Evolutionary conservation across 148 eudicot genomes (phyloP).

Genomic region (Vaccinium myrtillus): DNA sequence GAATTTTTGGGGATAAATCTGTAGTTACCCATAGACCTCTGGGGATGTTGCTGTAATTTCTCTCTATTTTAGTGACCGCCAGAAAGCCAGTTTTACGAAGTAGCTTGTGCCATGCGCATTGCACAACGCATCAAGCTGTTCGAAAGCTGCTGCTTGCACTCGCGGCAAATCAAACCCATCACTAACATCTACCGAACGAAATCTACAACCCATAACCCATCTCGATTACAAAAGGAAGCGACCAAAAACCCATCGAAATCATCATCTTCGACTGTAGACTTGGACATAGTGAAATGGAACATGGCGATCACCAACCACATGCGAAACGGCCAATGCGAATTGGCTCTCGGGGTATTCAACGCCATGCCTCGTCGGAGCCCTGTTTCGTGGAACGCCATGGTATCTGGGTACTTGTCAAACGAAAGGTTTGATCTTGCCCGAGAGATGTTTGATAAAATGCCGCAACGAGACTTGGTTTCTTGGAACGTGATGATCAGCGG

Average conservation of each 20-base stretch:
- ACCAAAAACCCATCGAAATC: neutral
- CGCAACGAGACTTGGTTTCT: constrained; percentile 43
- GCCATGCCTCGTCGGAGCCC: constrained; percentile 37
- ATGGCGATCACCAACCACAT: constrained; percentile 40
- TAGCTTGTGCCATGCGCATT: constrained; percentile 11
- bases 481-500: constrained; percentile 57
- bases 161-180: constrained; percentile 4
- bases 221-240: neutral
- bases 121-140: constrained; percentile 6
- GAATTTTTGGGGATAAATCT: too few species aligned
- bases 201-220: neutral
- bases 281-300: constrained; percentile 41
- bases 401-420: constrained; percentile 43
- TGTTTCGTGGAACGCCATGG: constrained; percentile 55
- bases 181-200: neutral
- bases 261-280: constrained; percentile 21
- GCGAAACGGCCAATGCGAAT: constrained; percentile 44
- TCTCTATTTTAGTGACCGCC: neutral
- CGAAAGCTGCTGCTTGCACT: neutral
- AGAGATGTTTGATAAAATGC: constrained; percentile 49
- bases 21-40: too few species aligned
- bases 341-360: constrained; percentile 37
- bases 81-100: neutral
- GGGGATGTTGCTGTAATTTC: too few species aligned
- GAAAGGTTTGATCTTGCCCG: constrained; percentile 32